Conservation (phyloP, 2,329 filamentous ascomycete genomes). For the Diatrype stigma region DNA sequence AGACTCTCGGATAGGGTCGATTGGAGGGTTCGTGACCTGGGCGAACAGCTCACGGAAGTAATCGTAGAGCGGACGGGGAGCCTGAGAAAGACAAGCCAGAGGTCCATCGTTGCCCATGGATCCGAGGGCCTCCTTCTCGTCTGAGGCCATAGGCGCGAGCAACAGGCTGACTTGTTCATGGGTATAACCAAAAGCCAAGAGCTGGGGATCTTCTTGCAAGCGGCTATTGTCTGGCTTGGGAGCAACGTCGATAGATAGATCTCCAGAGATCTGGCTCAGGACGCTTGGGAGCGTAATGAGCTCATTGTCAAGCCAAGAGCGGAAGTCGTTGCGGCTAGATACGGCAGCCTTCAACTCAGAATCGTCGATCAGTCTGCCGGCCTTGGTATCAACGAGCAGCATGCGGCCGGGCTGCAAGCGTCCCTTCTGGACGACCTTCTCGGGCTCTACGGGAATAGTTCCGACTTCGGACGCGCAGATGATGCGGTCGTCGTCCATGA, state of each 20-base stretch:
- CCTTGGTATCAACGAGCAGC: constrained; percentile 87
- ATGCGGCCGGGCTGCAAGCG: constrained; percentile 92
- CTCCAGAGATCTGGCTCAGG: constrained; percentile 56
- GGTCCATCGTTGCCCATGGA: constrained; percentile 98
- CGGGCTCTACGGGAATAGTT: constrained; percentile 85
- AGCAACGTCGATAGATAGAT: constrained; percentile 56
- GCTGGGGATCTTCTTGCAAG: constrained; percentile 77
- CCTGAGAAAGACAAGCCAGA: constrained; percentile 83
- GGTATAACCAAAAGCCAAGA: constrained; percentile 89
- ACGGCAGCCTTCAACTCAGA: constrained; percentile 86
- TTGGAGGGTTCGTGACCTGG: constrained; percentile 95
- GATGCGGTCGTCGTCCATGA: constrained; percentile 94
- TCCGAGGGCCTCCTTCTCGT: constrained; percentile 93
- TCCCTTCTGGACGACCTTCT: constrained; percentile 87
- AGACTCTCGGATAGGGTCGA: constrained; percentile 93
- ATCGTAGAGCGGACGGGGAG: constrained; percentile 84
- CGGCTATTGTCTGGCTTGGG: constrained; percentile 63
- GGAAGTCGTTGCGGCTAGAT: constrained; percentile 81
- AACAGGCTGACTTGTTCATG: constrained; percentile 92
- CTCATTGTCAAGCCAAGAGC: constrained; percentile 80
- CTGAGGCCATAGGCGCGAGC: constrained; percentile 90
- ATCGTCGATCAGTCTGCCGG: constrained; percentile 90
- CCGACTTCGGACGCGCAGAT: constrained; percentile 96
- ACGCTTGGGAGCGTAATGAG: constrained; percentile 77
- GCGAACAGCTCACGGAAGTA: constrained; percentile 98